phyloP scores from a whole-genome alignment of 2,329 filamentous ascomycete genomes.

The Fusarium irregulare region DNA sequence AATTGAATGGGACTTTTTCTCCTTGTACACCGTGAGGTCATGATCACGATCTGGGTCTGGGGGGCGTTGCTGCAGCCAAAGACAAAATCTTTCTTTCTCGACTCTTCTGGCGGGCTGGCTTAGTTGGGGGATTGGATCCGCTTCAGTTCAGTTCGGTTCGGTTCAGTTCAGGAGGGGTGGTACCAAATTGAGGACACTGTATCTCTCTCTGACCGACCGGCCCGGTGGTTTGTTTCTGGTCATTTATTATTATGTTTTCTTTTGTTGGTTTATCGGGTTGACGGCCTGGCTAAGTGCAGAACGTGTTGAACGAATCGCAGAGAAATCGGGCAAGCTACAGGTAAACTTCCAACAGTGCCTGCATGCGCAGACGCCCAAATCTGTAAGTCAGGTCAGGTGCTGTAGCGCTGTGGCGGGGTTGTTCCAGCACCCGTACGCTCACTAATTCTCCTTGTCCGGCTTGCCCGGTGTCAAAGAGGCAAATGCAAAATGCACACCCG shows the following conservation, averaged over 20 bases:
- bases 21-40: conserved; percentile 46
- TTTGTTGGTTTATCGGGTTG: conserved; percentile 8
- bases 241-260: background rate
- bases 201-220: conserved; percentile 36
- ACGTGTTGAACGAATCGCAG: background rate
- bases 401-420: conserved; percentile 6
- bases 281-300: background rate
- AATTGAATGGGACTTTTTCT: conserved; percentile 46
- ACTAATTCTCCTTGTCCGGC: conserved; percentile 4
- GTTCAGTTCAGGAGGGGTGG: conserved; percentile 29
- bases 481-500: conserved; percentile 29
- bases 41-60: conserved; percentile 48
- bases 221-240: conserved; percentile 29
- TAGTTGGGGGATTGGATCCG: conserved; percentile 31
- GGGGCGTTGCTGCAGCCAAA: conserved; percentile 26
- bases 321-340: background rate
- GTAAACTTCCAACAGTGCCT: background rate
- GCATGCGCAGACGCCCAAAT: background rate
- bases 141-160: conserved; percentile 2
- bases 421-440: background rate
- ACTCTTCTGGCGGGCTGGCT: conserved; percentile 46
- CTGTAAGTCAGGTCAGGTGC: conserved; percentile 11
- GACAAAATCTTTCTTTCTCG: conserved; percentile 38
- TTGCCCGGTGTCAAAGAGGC: conserved; percentile 19
- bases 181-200: conserved; percentile 23